phyloP scores from a whole-genome alignment of 495 filamentous ascomycete genomes.

The Talaromyces adpressus region DNA sequence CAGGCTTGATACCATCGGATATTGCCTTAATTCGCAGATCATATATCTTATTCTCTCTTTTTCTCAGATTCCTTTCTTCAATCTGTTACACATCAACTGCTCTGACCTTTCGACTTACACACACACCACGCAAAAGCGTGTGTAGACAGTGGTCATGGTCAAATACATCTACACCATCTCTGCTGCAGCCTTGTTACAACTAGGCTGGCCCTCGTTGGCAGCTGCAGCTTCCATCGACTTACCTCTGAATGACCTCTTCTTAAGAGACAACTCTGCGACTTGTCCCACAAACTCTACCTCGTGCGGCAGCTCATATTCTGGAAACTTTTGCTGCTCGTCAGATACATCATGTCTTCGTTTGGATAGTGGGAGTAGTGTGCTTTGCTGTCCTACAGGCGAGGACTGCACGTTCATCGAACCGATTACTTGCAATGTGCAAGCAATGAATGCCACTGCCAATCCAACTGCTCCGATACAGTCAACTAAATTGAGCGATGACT shows the following conservation, averaged over 20 bases:
- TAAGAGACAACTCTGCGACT: constrained; percentile 11
- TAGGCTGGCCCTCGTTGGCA: constrained; percentile 6
- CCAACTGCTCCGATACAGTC: constrained; percentile 63
- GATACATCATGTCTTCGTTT: constrained; percentile 56
- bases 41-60: constrained; percentile 1
- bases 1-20: neutral
- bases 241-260: constrained; percentile 1
- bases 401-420: constrained; percentile 60
- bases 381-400: constrained; percentile 66
- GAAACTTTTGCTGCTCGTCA: constrained; percentile 68
- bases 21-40: constrained; percentile 1
- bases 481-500: constrained; percentile 47
- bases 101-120: neutral
- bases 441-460: constrained; percentile 55
- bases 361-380: constrained; percentile 57
- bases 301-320: constrained; percentile 53
- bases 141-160: neutral
- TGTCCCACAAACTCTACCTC: constrained; percentile 41
- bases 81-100: neutral
- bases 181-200: neutral
- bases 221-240: neutral
- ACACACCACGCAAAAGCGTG: neutral
- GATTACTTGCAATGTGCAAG: constrained; percentile 61
- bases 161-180: constrained; percentile 2
- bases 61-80: neutral